Evolutionary conservation across 2,329 filamentous ascomycete species (phyloP), one percentile per base, ranked within the genome.

Genomic region (Botrytis pseudocinerea): DNA sequence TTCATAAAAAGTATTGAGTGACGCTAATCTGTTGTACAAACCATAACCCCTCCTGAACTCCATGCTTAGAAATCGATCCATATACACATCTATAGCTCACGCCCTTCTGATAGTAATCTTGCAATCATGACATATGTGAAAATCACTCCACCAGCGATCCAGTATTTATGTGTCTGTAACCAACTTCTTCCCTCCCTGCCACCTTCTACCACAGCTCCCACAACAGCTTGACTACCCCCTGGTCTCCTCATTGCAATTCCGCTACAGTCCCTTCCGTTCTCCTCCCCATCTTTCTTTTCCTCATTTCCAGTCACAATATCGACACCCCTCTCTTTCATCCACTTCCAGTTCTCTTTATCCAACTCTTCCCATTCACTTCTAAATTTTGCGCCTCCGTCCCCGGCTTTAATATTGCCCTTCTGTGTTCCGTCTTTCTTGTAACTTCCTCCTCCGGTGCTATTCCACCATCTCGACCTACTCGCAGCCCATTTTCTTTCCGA

Each of bases 371-470:
- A 99, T 83, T 98, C 94, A 18, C 88, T 85, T 72, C 90, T 88
- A 82, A 99, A 99, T 83, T 97, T 97, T 79, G 91, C 89, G 5
- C 96, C 96, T 20, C 95, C 95, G 80, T 99, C 96, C 35, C 96
- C 96, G 4, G 92, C 92, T 83, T 95, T 97, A 80, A 98, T 88
- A 75, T 97, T 93, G 16, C 93, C 93, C 81, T 91, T 93, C 73
- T 84, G 84, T 1, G 84, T 84, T 4, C 84, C 82, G 6, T 75
- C 75, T 40, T 74, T 76, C 81, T 77, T 77, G 60, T 70, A 78
- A 35, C 75, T 79, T 14, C 63, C 84, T 86, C 94, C 94, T 59
- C 95, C 95, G 0, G 95, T 98, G 48, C 91, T 93, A 84, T 99
- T 99, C 95, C 95, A 98, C 96, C 96, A 99, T 71, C 93, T 87